Evolutionary conservation across 2,329 filamentous ascomycete species (phyloP).

Genomic region (Claviceps sp.): DNA sequence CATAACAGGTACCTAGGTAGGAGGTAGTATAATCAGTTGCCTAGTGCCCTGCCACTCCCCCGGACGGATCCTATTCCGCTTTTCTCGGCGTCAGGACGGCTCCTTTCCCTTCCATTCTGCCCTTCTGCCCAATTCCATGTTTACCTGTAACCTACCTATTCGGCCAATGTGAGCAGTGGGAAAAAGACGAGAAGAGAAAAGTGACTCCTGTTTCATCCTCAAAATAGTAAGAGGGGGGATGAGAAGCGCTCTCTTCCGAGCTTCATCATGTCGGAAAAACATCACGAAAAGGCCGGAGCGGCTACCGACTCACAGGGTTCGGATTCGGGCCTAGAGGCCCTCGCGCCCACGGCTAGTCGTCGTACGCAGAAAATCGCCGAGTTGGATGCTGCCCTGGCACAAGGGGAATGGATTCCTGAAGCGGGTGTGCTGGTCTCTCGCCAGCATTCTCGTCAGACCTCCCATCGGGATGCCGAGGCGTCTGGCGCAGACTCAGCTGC

Average conservation of each 20-base stretch:
- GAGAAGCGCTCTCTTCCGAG: neutral
- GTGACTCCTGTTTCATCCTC: too few relatives aligned
- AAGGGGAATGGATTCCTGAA: conserved; percentile 5
- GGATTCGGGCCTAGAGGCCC: conserved; percentile 1
- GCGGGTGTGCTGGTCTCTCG: conserved; percentile 2
- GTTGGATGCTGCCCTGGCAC: conserved; percentile 5
- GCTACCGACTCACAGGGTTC: neutral
- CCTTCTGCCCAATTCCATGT: neutral
- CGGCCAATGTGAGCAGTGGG: too few relatives aligned
- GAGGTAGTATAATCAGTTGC: too few relatives aligned
- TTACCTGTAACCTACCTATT: too few relatives aligned
- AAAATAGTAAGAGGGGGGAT: neutral
- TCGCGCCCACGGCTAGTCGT: conserved; percentile 1
- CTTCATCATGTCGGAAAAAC: neutral
- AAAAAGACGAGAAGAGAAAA: neutral
- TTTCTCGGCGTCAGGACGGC: neutral
- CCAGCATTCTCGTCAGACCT: conserved; percentile 3
- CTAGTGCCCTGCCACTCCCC: too few relatives aligned
- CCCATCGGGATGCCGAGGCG: neutral
- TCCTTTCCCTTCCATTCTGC: neutral
- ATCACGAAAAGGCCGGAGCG: neutral
- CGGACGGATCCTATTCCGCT: neutral
- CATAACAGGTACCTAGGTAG: neutral
- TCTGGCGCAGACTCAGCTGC: neutral
- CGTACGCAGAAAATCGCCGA: conserved; percentile 4